Percentiles rank a stretch among this genome's conserved stretches.
Conservation (phyloP, 306 rosid species). For the Rosa multiflora region DNA sequence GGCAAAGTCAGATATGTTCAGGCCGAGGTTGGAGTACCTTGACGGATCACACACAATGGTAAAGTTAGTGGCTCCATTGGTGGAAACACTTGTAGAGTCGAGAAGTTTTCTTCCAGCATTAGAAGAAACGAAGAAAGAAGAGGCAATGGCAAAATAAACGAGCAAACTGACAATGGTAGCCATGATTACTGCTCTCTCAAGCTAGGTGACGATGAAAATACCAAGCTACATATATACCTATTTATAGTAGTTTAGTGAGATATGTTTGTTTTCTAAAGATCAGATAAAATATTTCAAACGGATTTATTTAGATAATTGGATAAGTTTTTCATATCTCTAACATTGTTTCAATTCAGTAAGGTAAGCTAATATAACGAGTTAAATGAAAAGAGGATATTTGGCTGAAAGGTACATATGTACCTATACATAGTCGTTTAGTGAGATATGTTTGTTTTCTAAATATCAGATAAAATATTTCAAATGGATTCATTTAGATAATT, state of each 20-base stretch:
- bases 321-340: background rate
- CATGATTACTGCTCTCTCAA: constrained; percentile 1
- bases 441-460: background rate
- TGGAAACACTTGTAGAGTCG: background rate
- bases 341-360: too few relatives aligned
- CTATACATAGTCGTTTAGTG: background rate
- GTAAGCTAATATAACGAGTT: too few relatives aligned
- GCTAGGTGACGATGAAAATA: background rate
- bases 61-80: background rate
- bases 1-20: background rate
- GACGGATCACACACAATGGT: constrained; percentile 16
- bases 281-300: background rate
- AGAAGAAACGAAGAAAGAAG: background rate
- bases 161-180: background rate
- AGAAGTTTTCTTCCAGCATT: constrained; percentile 5
- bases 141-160: background rate
- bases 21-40: background rate
- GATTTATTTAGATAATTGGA: background rate
- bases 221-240: background rate
- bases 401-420: background rate
- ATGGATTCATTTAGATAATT: background rate
- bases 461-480: background rate
- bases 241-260: background rate
- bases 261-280: background rate
- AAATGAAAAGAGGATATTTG: too few relatives aligned